Base-by-base conservation (phyloP, 192 early-diverging fungal genomes). In the Umbelopsis ramanniana region DNA sequence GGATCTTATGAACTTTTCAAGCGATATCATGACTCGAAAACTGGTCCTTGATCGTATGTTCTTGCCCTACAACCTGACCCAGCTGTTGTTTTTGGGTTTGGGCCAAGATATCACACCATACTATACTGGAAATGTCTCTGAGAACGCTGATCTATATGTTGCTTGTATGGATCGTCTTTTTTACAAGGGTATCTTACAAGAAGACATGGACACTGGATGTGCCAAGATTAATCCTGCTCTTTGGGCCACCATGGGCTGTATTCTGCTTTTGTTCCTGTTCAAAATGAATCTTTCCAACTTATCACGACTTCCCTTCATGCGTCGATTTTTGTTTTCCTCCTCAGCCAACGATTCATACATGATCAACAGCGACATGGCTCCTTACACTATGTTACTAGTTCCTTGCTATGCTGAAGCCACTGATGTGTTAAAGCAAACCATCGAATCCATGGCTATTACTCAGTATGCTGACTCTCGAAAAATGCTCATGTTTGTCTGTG, bases 371-470 rank as follows among this genome's bases (percentile, higher is more conserved):
- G 45, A 46, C 52, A 11, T 37, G 21, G 69, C 53, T 29, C 79
- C 79, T n/a, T 68, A 77, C 29, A 72, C 73, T 0, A 87, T 91
- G 40, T 82, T 83, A 38, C 81, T 88, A 74, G 84, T 91, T 24
- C 89, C 90, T 11, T 92, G 91, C 68, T 92, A 89, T 77, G 89
- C 87, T 6, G 91, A 93, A 77, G 83, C 84, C 24, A 85, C 89
- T 66, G 82, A 76, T 3, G 89, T 86, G 3, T 75, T 93, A 22
- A 75, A 79, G 29, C 81, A 86, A 35, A 91, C 90, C 6, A 76
- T 92, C 14, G 85, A 93, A 54, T 90, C 91, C 3, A 76, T 93
- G 15, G 84, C 90, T 0, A 76, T 66, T 6, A 70, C 86, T 2
- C 76, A 82, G 22, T 93, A 92, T 70, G 90, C 91, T 57, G 91